phyloP scores from a whole-genome alignment of 306 rosid species.

The Fragaria iinumae region DNA sequence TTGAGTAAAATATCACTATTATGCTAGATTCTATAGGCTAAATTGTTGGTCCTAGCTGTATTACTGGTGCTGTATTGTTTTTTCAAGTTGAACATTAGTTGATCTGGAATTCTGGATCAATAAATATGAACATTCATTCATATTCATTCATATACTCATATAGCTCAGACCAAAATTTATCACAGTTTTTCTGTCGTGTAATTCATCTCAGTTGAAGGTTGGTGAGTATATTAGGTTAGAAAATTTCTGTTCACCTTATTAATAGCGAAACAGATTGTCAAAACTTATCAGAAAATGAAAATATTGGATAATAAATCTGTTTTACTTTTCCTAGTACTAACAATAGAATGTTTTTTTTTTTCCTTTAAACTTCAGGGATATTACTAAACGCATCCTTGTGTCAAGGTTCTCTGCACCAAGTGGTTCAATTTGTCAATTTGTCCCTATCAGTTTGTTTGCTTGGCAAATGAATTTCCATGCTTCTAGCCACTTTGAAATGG shows the following conservation, averaged over 20 bases:
- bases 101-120: background rate
- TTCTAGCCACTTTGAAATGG: conserved; percentile 36
- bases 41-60: background rate
- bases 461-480: conserved; percentile 39
- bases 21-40: background rate
- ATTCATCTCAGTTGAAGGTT: conserved; percentile 8
- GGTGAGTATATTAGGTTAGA: background rate
- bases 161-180: background rate
- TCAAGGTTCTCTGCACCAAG: conserved; percentile 58
- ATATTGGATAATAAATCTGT: background rate
- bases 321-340: conserved; percentile 26
- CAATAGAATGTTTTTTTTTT: conserved; percentile 17
- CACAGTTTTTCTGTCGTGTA: background rate
- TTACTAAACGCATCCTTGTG: conserved; percentile 48
- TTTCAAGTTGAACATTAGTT: background rate
- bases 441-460: conserved; percentile 58
- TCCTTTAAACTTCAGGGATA: conserved; percentile 56
- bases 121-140: background rate
- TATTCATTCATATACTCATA: too few species aligned
- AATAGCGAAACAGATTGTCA: background rate
- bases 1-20: background rate
- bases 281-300: background rate
- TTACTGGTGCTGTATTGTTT: background rate
- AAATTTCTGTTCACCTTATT: background rate
- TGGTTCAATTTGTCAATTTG: conserved; percentile 52